Conservation (phyloP, 1,139 yeast genomes). For the Candida labiduridarum region DNA sequence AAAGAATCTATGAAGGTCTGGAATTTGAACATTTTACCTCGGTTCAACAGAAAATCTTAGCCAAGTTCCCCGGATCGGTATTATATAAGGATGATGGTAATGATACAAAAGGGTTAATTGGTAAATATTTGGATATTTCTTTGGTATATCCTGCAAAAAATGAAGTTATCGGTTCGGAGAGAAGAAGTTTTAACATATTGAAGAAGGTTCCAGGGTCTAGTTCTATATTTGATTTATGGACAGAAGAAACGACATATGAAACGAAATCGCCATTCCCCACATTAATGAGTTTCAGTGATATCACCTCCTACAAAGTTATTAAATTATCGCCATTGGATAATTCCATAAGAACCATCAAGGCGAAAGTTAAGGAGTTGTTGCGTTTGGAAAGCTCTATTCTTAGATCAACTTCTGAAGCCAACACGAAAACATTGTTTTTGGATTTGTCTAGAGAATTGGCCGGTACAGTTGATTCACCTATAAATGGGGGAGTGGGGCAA, state of each 20-base stretch:
- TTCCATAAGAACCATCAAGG: slow-evolving; percentile 68
- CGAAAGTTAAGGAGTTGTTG: slow-evolving; percentile 71
- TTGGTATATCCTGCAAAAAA: slow-evolving; percentile 76
- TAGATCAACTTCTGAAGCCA: slow-evolving; percentile 56
- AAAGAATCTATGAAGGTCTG: slow-evolving; percentile 81
- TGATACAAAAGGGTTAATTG: slow-evolving; percentile 53
- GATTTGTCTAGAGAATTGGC: slow-evolving; percentile 78
- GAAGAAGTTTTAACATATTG: slow-evolving; percentile 68
- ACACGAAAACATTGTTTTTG: slow-evolving; percentile 54
- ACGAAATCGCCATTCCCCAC: slow-evolving; percentile 84
- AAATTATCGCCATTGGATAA: slow-evolving; percentile 82
- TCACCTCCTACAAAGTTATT: slow-evolving; percentile 50
- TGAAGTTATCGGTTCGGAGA: slow-evolving; percentile 70
- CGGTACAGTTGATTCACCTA: slow-evolving; percentile 92
- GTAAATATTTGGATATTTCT: slow-evolving; percentile 72
- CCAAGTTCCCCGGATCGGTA: slow-evolving; percentile 82
- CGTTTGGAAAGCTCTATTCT: slow-evolving; percentile 68
- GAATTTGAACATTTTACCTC: slow-evolving; percentile 88
- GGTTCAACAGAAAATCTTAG: slow-evolving; percentile 74
- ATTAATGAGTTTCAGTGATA: slow-evolving; percentile 81
- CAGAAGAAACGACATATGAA: slow-evolving; percentile 81
- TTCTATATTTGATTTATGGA: slow-evolving; percentile 79
- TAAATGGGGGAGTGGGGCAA: slow-evolving; percentile 89
- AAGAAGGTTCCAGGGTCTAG: slow-evolving; percentile 77
- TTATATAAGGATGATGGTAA: slow-evolving; percentile 67